phyloP scores from a whole-genome alignment of 176 grass and related monocot species.

The Bolboschoenus planiculmis region DNA sequence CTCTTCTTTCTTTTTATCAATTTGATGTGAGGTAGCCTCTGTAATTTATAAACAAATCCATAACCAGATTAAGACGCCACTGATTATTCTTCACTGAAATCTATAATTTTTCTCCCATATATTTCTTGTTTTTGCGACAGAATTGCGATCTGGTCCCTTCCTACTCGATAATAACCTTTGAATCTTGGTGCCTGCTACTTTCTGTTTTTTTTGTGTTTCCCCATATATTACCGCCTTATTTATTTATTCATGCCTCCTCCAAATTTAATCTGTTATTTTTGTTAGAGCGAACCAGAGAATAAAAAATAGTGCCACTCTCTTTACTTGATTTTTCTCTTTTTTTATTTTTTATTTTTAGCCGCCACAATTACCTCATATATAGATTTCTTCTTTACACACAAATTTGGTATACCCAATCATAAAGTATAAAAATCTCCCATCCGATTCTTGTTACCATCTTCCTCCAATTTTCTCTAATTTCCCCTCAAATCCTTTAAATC shows the following conservation, averaged over 20 bases:
- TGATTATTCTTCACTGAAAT: conserved; percentile 5
- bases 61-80: not conserved
- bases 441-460: not conserved
- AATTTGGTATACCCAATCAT: not conserved
- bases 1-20: not conserved
- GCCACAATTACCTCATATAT: not conserved
- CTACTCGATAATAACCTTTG: not conserved
- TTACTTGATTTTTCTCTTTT: not conserved
- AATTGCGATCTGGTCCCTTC: conserved; percentile 9
- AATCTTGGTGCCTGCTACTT: not conserved
- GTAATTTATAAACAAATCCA: conserved; percentile 6
- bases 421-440: too few species aligned
- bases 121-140: not conserved
- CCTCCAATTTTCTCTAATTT: not conserved
- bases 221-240: not conserved
- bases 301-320: not conserved
- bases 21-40: not conserved
- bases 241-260: not conserved
- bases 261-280: conserved; percentile 9
- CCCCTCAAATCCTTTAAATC: not conserved
- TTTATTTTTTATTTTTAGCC: not conserved
- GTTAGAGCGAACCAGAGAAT: not conserved
- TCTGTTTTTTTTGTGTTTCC: too few species aligned
- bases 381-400: not conserved
- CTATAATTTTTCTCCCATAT: not conserved